phyloP scores from a whole-genome alignment of 148 eudicot species.

The Fagopyrum tataricum region DNA sequence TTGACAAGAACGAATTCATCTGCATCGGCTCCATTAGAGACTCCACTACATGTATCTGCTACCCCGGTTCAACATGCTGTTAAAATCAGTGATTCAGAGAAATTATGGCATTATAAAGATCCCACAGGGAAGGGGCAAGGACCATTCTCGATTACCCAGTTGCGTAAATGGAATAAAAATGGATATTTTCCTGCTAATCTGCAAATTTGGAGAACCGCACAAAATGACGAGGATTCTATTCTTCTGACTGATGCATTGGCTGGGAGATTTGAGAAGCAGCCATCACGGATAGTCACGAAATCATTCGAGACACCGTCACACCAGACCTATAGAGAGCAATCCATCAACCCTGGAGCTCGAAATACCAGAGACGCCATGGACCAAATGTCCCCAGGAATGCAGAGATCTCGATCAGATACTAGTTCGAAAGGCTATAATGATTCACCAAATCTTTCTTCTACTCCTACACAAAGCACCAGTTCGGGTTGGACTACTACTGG shows the following conservation, averaged over 20 bases:
- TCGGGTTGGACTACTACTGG: conserved; percentile 33
- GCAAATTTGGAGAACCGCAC: conserved; percentile 58
- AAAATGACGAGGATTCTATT: conserved; percentile 54
- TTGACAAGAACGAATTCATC: conserved; percentile 29
- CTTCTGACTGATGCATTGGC: conserved; percentile 67
- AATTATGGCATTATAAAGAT: conserved; percentile 79
- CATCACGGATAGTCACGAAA: neutral
- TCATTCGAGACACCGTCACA: conserved; percentile 14
- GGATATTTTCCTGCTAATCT: conserved; percentile 80
- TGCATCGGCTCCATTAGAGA: conserved; percentile 29
- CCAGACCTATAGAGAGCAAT: conserved; percentile 15
- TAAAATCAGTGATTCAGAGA: conserved; percentile 54
- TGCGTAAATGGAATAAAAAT: conserved; percentile 81
- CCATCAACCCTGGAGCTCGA: conserved; percentile 3
- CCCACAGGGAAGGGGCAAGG: conserved; percentile 89
- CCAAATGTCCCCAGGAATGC: conserved; percentile 8
- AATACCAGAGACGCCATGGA: conserved; percentile 14
- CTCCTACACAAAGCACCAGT: conserved; percentile 50
- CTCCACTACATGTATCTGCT: conserved; percentile 27
- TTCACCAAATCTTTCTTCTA: conserved; percentile 58
- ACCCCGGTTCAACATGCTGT: conserved; percentile 27
- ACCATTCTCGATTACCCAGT: conserved; percentile 83
- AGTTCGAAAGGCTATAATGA: conserved; percentile 27
- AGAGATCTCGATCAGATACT: conserved; percentile 15
- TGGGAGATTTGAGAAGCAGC: conserved; percentile 53